Evolutionary conservation across 352 stramenopile genomes (phyloP).

Genomic region (Hyaloperonospora arabidopsidis): DNA sequence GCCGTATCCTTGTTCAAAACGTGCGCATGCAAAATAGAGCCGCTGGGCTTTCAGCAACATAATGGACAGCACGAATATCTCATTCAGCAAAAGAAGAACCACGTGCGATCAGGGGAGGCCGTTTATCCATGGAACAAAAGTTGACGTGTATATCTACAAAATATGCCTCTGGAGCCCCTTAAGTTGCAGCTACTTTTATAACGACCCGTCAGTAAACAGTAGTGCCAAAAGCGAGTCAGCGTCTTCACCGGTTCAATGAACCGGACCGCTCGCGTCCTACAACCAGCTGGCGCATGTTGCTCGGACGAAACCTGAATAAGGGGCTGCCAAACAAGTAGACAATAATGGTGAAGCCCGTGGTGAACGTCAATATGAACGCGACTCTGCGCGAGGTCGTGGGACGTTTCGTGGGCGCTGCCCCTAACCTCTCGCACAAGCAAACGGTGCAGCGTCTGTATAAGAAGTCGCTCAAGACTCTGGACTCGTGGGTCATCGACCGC

Average conservation of each 20-base stretch:
- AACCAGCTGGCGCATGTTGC: slow-evolving; percentile 12
- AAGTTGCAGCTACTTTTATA: too few relatives aligned
- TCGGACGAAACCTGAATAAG: slow-evolving; percentile 6
- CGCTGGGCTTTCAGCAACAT: too few relatives aligned
- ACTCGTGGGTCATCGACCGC: slow-evolving; percentile 92
- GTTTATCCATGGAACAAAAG: too few relatives aligned
- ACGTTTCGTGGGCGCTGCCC: slow-evolving; percentile 43
- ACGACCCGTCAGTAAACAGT: too few relatives aligned
- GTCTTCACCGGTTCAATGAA: not conserved
- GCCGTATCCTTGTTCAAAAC: too few relatives aligned
- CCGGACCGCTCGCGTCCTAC: slow-evolving; percentile 5
- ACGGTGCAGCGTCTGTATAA: slow-evolving; percentile 91
- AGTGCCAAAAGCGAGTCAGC: too few relatives aligned
- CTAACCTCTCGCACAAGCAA: slow-evolving; percentile 84
- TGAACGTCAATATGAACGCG: slow-evolving; percentile 84
- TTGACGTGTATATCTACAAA: too few relatives aligned
- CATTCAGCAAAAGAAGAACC: too few relatives aligned
- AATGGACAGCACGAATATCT: too few relatives aligned
- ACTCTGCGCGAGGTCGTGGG: slow-evolving; percentile 76
- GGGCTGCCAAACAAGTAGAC: slow-evolving; percentile 8
- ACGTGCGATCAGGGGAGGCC: too few relatives aligned
- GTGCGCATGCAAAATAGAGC: too few relatives aligned
- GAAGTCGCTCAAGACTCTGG: slow-evolving; percentile 89
- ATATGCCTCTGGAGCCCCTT: too few relatives aligned
- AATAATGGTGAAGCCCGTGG: slow-evolving; percentile 51